A percentile compares a stretch with the other conserved stretches of the same genome.
Evolutionary conservation across 306 rosid species (phyloP).

Genomic region (Ceratonia siliqua): DNA sequence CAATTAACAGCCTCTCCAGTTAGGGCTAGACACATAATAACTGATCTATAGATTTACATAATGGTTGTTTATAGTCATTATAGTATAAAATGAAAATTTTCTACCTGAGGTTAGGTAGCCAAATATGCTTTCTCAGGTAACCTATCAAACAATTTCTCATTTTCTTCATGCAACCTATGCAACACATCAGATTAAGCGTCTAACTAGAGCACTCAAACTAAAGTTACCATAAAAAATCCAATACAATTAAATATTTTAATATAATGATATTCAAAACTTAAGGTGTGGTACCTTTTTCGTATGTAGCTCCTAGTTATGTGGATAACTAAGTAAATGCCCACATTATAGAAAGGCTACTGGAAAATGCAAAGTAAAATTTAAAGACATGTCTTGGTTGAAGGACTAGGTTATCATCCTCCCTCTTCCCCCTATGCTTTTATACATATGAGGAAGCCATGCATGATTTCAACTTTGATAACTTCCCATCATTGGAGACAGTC

Average conservation of each 20-base stretch:
- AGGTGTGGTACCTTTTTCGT: conserved; percentile 1
- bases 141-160: conserved; percentile 79
- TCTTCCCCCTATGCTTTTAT: neutral
- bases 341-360: neutral
- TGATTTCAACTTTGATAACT: conserved; percentile 11
- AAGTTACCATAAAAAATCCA: conserved; percentile 5
- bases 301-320: neutral
- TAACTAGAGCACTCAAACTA: conserved; percentile 14
- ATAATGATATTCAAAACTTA: neutral
- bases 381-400: neutral
- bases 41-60: conserved; percentile 3
- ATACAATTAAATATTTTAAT: neutral
- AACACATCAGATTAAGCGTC: conserved; percentile 37
- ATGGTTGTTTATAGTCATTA: neutral
- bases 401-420: neutral
- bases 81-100: conserved; percentile 20
- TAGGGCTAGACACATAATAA: neutral
- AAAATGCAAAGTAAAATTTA: conserved; percentile 11
- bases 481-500: neutral
- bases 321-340: neutral
- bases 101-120: conserved; percentile 65
- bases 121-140: conserved; percentile 69
- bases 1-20: neutral
- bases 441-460: conserved; percentile 13
- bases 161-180: conserved; percentile 88